These are phyloP conservation scores for Alternaria sp. DNA, from an alignment of 2,329 filamentous ascomycete species.

Conservation along the genomic window DNA sequence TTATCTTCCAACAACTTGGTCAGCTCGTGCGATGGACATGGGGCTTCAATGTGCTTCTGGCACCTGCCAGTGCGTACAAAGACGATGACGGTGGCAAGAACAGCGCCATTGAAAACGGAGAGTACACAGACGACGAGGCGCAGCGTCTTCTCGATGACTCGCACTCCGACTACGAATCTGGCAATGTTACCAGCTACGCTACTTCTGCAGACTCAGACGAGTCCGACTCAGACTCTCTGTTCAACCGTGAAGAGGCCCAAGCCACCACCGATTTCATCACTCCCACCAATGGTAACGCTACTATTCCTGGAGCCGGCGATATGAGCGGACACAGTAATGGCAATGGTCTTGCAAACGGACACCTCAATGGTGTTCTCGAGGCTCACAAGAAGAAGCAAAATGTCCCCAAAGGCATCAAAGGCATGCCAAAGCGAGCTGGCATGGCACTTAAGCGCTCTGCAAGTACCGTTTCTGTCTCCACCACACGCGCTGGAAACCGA, in stretches of 20 bases:
- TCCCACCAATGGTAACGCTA: conserved; percentile 59
- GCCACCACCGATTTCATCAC: conserved; percentile 49
- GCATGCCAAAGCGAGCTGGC: conserved; percentile 43
- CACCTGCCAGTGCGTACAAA: conserved; percentile 77
- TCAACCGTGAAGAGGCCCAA: conserved; percentile 41
- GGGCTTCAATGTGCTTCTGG: conserved; percentile 95
- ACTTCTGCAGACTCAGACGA: conserved; percentile 40
- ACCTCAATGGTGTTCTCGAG: conserved; percentile 43
- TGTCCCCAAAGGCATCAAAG: conserved; percentile 45
- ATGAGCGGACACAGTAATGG: conserved; percentile 49
- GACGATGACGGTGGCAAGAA: conserved; percentile 64
- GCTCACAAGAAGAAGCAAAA: conserved; percentile 30
- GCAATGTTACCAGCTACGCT: conserved; percentile 54
- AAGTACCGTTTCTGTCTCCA: conserved; percentile 32
- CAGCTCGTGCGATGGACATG: conserved; percentile 97
- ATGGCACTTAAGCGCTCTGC: conserved; percentile 28
- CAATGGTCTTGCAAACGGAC: conserved; percentile 49
- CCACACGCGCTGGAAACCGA: conserved; percentile 45
- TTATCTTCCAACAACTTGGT: conserved; percentile 97
- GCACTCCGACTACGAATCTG: conserved; percentile 59
- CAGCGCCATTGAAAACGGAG: conserved; percentile 57
- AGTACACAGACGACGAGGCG: conserved; percentile 62
- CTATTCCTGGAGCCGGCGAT: conserved; percentile 50
- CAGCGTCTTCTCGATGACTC: conserved; percentile 51
- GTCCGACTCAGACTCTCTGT: conserved; percentile 39